Conservation (phyloP, 176 grass and related monocot species). For the Eleusine coracana region DNA sequence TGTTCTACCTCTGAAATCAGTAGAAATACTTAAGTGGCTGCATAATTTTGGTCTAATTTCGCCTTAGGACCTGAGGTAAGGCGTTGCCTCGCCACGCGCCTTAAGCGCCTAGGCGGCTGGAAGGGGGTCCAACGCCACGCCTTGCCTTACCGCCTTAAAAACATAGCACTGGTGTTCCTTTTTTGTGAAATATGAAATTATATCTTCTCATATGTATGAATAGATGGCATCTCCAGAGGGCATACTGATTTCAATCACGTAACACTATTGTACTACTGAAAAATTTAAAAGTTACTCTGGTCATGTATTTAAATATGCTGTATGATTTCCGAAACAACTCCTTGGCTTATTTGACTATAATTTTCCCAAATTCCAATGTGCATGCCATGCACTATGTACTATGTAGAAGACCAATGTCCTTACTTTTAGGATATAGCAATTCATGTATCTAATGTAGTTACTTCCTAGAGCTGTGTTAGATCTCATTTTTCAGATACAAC, state of each 20-base stretch:
- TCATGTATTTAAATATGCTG: neutral
- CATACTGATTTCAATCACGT: neutral
- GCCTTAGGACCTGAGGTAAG: too few species aligned
- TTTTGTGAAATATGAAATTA: neutral
- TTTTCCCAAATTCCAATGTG: conserved; percentile 3
- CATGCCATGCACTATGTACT: neutral
- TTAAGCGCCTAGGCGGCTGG: too few species aligned
- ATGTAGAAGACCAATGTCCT: conserved; percentile 6
- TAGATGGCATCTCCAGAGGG: conserved; percentile 2
- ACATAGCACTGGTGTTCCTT: neutral
- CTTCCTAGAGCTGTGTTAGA: conserved; percentile 31
- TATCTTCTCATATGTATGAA: conserved; percentile 5
- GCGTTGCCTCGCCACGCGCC: too few species aligned
- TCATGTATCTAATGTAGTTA: neutral
- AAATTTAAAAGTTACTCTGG: conserved; percentile 17
- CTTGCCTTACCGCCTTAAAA: too few species aligned
- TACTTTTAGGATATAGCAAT: neutral
- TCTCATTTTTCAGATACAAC: neutral
- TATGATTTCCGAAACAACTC: conserved; percentile 2
- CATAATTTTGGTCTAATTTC: too few species aligned
- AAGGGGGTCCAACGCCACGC: too few species aligned
- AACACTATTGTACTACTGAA: neutral
- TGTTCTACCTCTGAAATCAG: too few species aligned
- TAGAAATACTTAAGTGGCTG: too few species aligned
- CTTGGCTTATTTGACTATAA: conserved; percentile 6